Evolutionary conservation across 2,329 filamentous ascomycete species (phyloP), one percentile per base, ranked within the genome.

Genomic region (Fusarium sp.): DNA sequence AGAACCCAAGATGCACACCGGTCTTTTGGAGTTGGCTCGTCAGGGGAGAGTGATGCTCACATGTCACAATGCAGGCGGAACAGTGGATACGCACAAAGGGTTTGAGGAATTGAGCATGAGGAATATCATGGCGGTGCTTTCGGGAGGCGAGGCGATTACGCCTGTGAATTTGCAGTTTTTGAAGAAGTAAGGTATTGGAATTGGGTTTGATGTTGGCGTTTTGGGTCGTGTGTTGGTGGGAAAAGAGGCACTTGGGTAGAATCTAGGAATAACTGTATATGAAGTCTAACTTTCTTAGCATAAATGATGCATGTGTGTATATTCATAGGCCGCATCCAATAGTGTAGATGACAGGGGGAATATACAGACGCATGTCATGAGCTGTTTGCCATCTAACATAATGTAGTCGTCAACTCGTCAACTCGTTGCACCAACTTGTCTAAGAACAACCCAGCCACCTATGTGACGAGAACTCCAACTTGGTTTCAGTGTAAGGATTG

Each of bases 31-130:
- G 35, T 75, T 88, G 45, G 84, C 84, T 0, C 77, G 78, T 8
- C 65, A 77, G 54, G 82, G 84, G 0, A 86, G 86, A 70, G 89
- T 89, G 0, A 86, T 91, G 83, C 79, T 93, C 64, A 90, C 92
- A n/a, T 89, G 90, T 62, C 92, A 93, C 79, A 92, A 92, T 73
- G 92, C 91, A 1, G 91, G 91, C 0, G 90, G 91, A 5, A 92
- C 91, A 39, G 85, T 92, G 16, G 90, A 92, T 80, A 91, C 91
- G 70, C 90, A 91, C 76, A 80, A 88, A n/a, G 90, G 89, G 5
- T 92, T 93, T 74, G 92, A 93, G 83, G 87, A 89, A 80, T 77
- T 93, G 79, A 89, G 88, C 37, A 92, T 94, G 87, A 84, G 89
- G 77, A 94, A 93, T 79, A 86, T 93, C 59, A 83, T 92, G 82